Conservation (phyloP, 192 early-diverging fungal genomes). For the Funneliformis geosporum region DNA sequence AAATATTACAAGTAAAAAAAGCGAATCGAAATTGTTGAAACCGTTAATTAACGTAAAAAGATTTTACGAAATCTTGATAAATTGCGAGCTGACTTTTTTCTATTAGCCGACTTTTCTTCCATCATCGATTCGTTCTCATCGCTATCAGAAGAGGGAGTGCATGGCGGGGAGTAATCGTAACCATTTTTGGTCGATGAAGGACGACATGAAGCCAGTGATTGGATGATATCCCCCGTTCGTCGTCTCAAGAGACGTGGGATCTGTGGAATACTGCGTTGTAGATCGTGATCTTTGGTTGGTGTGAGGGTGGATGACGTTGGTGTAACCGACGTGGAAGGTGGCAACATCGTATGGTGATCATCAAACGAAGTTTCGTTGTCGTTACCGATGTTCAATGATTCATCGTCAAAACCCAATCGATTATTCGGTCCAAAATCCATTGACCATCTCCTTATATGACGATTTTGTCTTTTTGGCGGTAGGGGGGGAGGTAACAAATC, state of each 20-base stretch:
- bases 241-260: neutral
- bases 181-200: conserved; percentile 3
- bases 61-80: neutral
- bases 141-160: neutral
- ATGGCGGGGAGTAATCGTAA: neutral
- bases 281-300: neutral
- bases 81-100: neutral
- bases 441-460: conserved; percentile 12
- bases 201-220: conserved; percentile 14
- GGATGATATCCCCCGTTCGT: conserved; percentile 12
- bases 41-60: neutral
- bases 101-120: neutral
- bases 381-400: neutral
- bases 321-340: neutral
- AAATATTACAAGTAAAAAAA: neutral
- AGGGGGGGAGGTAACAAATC: neutral
- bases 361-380: neutral
- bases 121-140: neutral
- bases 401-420: neutral
- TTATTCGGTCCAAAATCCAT: conserved; percentile 17
- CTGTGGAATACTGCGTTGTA: neutral
- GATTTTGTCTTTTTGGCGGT: neutral
- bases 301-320: neutral
- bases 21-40: no score
- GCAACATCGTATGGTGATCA: neutral